A percentile compares a stretch with the other conserved stretches of the same genome.
These are phyloP conservation scores for Solidago caesia DNA, from an alignment of 129 eudicot genomes.

Conservation along the genomic window DNA sequence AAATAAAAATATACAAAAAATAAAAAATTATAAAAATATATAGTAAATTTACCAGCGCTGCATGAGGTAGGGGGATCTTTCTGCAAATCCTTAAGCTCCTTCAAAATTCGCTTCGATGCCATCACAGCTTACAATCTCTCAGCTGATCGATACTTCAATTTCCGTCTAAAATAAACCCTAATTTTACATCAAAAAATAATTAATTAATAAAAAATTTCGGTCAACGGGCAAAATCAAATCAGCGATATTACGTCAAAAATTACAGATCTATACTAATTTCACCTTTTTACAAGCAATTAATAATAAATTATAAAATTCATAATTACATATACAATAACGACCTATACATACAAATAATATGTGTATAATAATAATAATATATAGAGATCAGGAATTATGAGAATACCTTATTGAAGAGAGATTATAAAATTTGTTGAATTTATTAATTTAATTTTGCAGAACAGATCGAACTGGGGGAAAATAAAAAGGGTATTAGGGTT, in stretches of 20 bases:
- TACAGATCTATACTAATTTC: constrained; percentile 21
- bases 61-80: constrained; percentile 65
- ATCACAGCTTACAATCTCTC: constrained; percentile 26
- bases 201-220: neutral
- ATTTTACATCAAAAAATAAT: constrained; percentile 5
- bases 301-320: neutral
- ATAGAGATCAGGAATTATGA: too few relatives aligned
- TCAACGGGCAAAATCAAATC: constrained; percentile 21
- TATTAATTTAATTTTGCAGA: neutral
- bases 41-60: constrained; percentile 43
- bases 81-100: constrained; percentile 74
- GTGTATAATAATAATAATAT: too few relatives aligned
- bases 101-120: constrained; percentile 65
- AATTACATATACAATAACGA: too few relatives aligned
- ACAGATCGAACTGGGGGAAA: constrained; percentile 6
- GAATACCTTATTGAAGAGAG: neutral
- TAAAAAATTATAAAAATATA: neutral
- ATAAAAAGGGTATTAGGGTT: constrained; percentile 12
- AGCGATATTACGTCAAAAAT: neutral
- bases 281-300: neutral
- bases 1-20: neutral
- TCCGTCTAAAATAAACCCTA: constrained; percentile 19
- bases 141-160: constrained; percentile 19
- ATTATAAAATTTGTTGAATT: neutral
- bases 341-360: too few relatives aligned